Percentiles rank a stretch among this genome's conserved stretches.
Evolutionary conservation across 768 basidiomycete species (phyloP).

Genomic region (Pulveroboletus sp.): DNA sequence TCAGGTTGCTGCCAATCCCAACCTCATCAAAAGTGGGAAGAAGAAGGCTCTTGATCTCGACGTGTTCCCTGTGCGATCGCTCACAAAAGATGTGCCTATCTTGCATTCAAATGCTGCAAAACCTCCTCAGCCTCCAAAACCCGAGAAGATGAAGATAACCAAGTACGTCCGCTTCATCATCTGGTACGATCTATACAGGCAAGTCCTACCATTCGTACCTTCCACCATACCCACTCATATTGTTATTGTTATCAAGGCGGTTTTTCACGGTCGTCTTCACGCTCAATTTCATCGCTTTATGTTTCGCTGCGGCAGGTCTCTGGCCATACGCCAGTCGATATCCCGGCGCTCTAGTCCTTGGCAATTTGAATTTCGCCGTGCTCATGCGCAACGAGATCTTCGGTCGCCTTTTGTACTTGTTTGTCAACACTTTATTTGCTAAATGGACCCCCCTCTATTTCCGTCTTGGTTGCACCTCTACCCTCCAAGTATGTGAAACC

Average conservation of each 20-base stretch:
- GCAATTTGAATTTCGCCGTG: constrained; percentile 68
- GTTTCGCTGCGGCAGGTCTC: constrained; percentile 54
- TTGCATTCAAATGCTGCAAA: constrained; percentile 33
- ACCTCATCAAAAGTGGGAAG: constrained; percentile 37
- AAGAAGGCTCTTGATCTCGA: constrained; percentile 33
- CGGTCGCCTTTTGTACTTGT: constrained; percentile 66
- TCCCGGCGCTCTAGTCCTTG: constrained; percentile 67
- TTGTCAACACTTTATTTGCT: constrained; percentile 72
- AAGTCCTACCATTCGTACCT: constrained; percentile 7
- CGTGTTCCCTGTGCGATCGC: constrained; percentile 31
- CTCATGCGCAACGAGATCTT: constrained; percentile 81
- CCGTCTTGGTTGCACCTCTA: constrained; percentile 68
- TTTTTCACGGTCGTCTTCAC: constrained; percentile 62
- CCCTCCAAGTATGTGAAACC: constrained; percentile 47
- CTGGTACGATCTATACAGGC: constrained; percentile 83
- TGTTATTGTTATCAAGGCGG: constrained; percentile 42
- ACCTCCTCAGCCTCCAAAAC: constrained; percentile 34
- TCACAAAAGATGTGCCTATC: constrained; percentile 40
- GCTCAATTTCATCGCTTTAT: constrained; percentile 56
- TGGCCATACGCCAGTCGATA: constrained; percentile 64
- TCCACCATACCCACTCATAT: background rate
- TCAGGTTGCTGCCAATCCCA: constrained; percentile 17
- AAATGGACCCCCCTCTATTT: constrained; percentile 78
- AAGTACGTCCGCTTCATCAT: constrained; percentile 57
- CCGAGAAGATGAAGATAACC: constrained; percentile 52